Conservation (phyloP, 108 stramenopile genomes). For the Nitzschia putrida region DNA sequence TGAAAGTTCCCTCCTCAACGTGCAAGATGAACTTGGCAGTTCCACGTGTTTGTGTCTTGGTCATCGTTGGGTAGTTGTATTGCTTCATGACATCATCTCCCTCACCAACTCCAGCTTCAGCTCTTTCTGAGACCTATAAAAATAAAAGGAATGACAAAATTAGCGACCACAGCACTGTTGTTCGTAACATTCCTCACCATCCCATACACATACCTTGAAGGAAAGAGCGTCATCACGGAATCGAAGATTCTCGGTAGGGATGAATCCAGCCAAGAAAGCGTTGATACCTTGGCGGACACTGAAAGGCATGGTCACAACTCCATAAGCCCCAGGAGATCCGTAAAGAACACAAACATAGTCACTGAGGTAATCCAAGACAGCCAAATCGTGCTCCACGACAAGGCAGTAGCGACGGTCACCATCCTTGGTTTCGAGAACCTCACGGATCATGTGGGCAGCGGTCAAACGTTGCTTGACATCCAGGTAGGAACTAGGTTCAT, state of each 20-base stretch:
- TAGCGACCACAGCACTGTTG: too few species aligned
- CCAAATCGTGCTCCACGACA: slow-evolving; percentile 99
- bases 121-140: slow-evolving; percentile 71
- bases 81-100: slow-evolving; percentile 70
- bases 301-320: slow-evolving; percentile 99
- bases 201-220: slow-evolving; percentile 85
- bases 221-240: slow-evolving; percentile 96
- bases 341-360: slow-evolving; percentile 99
- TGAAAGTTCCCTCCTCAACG: slow-evolving; percentile 92
- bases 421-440: slow-evolving; percentile 73
- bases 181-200: background rate
- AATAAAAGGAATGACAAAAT: background rate
- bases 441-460: slow-evolving; percentile 95
- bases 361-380: slow-evolving; percentile 97
- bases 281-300: slow-evolving; percentile 98
- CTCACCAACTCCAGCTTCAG: slow-evolving; percentile 62
- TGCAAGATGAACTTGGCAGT: slow-evolving; percentile 90
- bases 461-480: slow-evolving; percentile 98
- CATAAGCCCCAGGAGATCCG: slow-evolving; percentile 95
- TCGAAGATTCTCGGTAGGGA: slow-evolving; percentile 98
- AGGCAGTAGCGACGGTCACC: slow-evolving; percentile 89
- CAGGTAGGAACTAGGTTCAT: slow-evolving; percentile 97
- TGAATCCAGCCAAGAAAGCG: slow-evolving; percentile 97
- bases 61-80: slow-evolving; percentile 95
- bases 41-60: slow-evolving; percentile 90